Evolutionary conservation across 148 eudicot genomes (phyloP).

Genomic region (Simmondsia chinensis): DNA sequence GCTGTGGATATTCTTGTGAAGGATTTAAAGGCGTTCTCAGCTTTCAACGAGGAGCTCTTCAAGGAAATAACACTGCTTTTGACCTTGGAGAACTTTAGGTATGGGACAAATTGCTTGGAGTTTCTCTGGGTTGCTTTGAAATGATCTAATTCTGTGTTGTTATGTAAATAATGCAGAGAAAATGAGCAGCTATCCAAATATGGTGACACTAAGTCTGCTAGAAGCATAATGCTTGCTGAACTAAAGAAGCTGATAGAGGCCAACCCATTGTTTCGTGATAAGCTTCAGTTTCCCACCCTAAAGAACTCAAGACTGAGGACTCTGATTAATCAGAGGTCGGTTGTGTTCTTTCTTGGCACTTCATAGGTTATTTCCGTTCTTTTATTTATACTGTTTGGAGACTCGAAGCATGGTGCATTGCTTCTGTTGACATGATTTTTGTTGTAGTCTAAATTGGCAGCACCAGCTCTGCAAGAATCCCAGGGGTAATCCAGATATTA

Average conservation of each 20-base stretch:
- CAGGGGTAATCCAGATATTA: conserved; percentile 80
- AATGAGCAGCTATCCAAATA: conserved; percentile 84
- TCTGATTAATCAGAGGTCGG: conserved; percentile 76
- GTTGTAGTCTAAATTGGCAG: conserved; percentile 89
- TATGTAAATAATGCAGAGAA: conserved; percentile 41
- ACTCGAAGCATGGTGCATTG: too few species aligned
- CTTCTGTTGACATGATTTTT: conserved; percentile 8
- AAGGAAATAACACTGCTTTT: conserved; percentile 68
- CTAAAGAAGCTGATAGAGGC: conserved; percentile 84
- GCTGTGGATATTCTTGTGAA: conserved; percentile 79
- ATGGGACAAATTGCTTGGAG: conserved; percentile 1
- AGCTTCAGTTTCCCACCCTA: conserved; percentile 66
- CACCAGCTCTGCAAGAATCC: conserved; percentile 95
- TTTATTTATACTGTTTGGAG: too few species aligned
- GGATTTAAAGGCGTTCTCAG: conserved; percentile 82
- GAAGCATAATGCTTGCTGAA: conserved; percentile 73
- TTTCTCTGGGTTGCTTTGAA: too few species aligned
- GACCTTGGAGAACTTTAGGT: conserved; percentile 83
- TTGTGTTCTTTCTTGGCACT: background rate
- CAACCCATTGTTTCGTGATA: conserved; percentile 84
- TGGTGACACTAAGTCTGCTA: conserved; percentile 90
- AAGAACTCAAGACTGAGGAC: conserved; percentile 74
- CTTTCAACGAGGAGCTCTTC: conserved; percentile 75
- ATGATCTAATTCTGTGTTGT: too few species aligned
- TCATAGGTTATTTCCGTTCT: too few species aligned